Conservation (phyloP, 23 red algal species). For the Gracilariopsis chorda region DNA sequence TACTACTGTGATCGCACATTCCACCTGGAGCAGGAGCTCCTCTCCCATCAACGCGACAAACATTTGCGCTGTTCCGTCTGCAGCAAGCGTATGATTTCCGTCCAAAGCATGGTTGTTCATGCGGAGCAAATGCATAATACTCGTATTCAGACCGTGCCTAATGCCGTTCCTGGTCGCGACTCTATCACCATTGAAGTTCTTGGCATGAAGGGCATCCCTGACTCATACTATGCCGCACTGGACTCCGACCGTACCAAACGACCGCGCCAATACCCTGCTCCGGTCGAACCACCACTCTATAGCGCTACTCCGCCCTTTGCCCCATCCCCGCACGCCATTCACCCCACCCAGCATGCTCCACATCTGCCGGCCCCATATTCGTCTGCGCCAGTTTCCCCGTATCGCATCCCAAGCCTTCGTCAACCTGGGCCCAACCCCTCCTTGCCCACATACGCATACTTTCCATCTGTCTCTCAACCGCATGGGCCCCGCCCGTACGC, state of each 20-base stretch:
- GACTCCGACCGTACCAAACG: neutral
- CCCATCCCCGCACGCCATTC: neutral
- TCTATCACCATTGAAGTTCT: conserved; percentile 51
- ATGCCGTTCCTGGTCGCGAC: conserved; percentile 59
- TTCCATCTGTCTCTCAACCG: too few relatives aligned
- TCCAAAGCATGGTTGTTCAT: conserved; percentile 61
- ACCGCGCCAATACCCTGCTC: neutral
- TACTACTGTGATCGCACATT: conserved; percentile 90
- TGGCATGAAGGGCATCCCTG: conserved; percentile 75
- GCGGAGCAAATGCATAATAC: conserved; percentile 69
- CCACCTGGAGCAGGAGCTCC: conserved; percentile 50
- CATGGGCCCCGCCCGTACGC: too few relatives aligned
- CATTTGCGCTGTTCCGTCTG: conserved; percentile 77
- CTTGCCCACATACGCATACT: too few relatives aligned
- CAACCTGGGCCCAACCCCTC: neutral
- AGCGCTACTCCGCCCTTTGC: neutral
- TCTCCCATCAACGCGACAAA: conserved; percentile 72
- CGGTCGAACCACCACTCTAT: neutral
- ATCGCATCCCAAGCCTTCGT: neutral
- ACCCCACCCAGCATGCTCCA: neutral
- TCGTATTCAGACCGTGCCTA: conserved; percentile 55
- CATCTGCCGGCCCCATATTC: neutral
- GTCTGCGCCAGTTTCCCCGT: neutral
- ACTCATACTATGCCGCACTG: conserved; percentile 27
- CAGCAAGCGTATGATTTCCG: conserved; percentile 69